Percentiles rank a stretch among this genome's conserved stretches.
Conservation (phyloP, 129 eudicot genomes). For the Arctium minus region DNA sequence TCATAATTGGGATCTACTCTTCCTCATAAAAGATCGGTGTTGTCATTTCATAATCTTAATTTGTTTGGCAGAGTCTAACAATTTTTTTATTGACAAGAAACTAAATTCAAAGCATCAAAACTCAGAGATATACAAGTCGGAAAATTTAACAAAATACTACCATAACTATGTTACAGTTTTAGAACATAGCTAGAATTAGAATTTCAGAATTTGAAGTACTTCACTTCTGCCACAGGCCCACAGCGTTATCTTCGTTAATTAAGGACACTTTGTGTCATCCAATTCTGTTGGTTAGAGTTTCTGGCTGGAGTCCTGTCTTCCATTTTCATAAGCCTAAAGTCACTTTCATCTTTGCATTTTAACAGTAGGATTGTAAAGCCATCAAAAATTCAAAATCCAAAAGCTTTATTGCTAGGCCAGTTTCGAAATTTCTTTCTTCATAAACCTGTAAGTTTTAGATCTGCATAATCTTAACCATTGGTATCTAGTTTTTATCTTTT, state of each 20-base stretch:
- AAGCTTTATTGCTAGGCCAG: neutral
- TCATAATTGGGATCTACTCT: neutral
- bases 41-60: too few species aligned
- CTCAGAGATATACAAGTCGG: too few species aligned
- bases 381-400: neutral
- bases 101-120: too few species aligned
- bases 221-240: neutral
- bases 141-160: too few species aligned
- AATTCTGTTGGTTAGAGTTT: neutral
- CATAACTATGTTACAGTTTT: neutral
- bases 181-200: neutral
- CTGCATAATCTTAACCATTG: neutral
- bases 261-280: neutral
- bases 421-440: neutral
- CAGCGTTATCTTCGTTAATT: too few species aligned
- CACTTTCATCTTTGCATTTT: neutral
- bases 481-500: neutral
- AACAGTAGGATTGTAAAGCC: neutral
- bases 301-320: neutral
- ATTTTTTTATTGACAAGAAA: too few species aligned
- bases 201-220: neutral
- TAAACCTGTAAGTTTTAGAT: neutral
- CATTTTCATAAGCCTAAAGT: neutral
- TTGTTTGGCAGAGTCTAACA: too few species aligned
- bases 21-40: neutral